phyloP scores from a whole-genome alignment of 2,329 filamentous ascomycete genomes.

The Penicillium verrucosum region DNA sequence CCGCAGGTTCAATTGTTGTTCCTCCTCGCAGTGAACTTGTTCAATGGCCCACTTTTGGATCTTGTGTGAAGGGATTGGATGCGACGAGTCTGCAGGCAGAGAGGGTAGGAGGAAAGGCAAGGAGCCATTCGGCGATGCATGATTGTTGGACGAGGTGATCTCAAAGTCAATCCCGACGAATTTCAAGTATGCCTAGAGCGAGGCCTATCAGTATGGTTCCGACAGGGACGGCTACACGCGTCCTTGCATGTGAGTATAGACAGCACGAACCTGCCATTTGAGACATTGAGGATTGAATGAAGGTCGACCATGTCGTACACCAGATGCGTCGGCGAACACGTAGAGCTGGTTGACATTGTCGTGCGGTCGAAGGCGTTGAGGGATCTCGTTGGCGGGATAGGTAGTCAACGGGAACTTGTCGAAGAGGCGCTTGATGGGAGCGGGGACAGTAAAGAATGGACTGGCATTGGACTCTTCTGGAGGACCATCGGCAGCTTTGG shows the following conservation, averaged over 20 bases:
- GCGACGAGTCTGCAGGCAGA: constrained; percentile 38
- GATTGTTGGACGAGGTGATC: constrained; percentile 75
- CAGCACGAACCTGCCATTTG: constrained; percentile 78
- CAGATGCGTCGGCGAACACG: constrained; percentile 68
- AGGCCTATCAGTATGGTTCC: constrained; percentile 9
- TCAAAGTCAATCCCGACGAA: constrained; percentile 68
- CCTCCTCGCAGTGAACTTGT: constrained; percentile 44
- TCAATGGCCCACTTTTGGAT: constrained; percentile 67
- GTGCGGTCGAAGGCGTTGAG: constrained; percentile 54
- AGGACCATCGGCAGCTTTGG: constrained; percentile 17
- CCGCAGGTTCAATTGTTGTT: constrained; percentile 54
- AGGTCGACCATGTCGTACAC: constrained; percentile 59
- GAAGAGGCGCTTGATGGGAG: constrained; percentile 77
- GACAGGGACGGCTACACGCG: background rate
- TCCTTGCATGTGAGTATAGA: background rate
- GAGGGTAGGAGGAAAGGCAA: constrained; percentile 78
- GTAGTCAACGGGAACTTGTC: constrained; percentile 75
- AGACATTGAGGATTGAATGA: constrained; percentile 91
- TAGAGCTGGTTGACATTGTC: constrained; percentile 61
- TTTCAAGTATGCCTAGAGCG: constrained; percentile 70
- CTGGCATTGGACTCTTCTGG: constrained; percentile 16
- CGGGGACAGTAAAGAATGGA: constrained; percentile 52
- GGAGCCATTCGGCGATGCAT: constrained; percentile 84
- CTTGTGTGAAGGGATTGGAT: constrained; percentile 60
- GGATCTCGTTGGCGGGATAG: constrained; percentile 72